Conservation (phyloP, 1,284 basidiomycete genomes). For the Porogramme epimiltina region DNA sequence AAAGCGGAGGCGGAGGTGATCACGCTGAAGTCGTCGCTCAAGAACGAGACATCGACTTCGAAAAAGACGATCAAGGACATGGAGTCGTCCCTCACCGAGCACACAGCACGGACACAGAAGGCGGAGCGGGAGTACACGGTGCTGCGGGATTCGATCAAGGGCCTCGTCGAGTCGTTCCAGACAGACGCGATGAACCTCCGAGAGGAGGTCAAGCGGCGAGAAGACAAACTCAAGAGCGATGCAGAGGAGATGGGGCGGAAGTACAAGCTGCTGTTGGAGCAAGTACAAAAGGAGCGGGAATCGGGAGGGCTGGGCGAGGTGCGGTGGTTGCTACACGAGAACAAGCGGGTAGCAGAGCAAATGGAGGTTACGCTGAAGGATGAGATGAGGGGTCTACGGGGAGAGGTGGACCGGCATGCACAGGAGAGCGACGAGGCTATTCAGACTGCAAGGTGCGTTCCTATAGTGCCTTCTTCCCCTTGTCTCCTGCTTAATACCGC, state of each 20-base stretch:
- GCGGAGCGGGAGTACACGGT: conserved; percentile 79
- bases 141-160: conserved; percentile 71
- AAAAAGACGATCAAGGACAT: conserved; percentile 79
- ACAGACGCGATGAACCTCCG: conserved; percentile 63
- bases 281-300: conserved; percentile 54
- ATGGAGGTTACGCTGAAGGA: conserved; percentile 53
- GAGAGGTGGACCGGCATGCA: conserved; percentile 54
- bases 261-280: conserved; percentile 61
- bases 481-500: conserved; percentile 5
- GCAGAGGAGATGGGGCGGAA: conserved; percentile 65
- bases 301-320: conserved; percentile 42
- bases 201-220: conserved; percentile 71
- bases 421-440: conserved; percentile 56
- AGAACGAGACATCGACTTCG: conserved; percentile 66
- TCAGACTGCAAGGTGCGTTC: conserved; percentile 61
- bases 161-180: conserved; percentile 70
- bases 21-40: conserved; percentile 66
- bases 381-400: conserved; percentile 45
- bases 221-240: conserved; percentile 65
- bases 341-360: conserved; percentile 44
- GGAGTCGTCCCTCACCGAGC: conserved; percentile 70
- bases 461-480: neutral
- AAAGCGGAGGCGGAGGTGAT: conserved; percentile 78
- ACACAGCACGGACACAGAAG: conserved; percentile 74
- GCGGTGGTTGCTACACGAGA: conserved; percentile 40